Conservation (phyloP, 2,329 filamentous ascomycete species). For the Colletotrichum sp. region DNA sequence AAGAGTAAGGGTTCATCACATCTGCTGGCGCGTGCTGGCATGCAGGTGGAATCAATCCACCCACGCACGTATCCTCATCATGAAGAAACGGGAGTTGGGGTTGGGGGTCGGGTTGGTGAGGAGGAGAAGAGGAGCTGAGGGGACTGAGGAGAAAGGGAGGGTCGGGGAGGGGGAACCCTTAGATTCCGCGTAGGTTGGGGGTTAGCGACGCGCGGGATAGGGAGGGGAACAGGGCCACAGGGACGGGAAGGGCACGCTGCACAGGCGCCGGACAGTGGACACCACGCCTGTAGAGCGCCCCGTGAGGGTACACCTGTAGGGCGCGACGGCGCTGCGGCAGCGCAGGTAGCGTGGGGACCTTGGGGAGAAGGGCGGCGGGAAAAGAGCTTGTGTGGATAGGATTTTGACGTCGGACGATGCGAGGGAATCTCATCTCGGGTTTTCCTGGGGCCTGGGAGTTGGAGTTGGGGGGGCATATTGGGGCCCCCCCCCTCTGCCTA, state of each 20-base stretch:
- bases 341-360: not conserved
- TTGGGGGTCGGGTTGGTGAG: not conserved
- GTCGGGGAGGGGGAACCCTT: not conserved
- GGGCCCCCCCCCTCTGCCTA: not conserved
- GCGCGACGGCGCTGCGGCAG: not conserved
- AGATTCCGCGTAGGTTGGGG: not conserved
- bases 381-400: not conserved
- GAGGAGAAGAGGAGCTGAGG: not conserved
- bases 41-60: constrained; percentile 20
- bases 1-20: constrained; percentile 19
- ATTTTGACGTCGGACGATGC: not conserved
- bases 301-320: not conserved
- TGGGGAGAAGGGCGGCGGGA: not conserved
- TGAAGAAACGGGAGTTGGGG: constrained; percentile 16
- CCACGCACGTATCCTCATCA: constrained; percentile 14
- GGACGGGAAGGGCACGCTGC: constrained; percentile 5
- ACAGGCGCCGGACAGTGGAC: not conserved
- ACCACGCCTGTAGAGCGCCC: not conserved
- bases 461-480: not conserved
- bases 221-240: not conserved
- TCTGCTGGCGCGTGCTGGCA: constrained; percentile 18
- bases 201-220: not conserved
- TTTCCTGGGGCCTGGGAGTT: not conserved
- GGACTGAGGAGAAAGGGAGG: not conserved
- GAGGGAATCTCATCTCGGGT: not conserved